Evolutionary conservation across 306 rosid species (phyloP), one percentile per base, ranked within the genome.

Genomic region (Sicyos edulis): DNA sequence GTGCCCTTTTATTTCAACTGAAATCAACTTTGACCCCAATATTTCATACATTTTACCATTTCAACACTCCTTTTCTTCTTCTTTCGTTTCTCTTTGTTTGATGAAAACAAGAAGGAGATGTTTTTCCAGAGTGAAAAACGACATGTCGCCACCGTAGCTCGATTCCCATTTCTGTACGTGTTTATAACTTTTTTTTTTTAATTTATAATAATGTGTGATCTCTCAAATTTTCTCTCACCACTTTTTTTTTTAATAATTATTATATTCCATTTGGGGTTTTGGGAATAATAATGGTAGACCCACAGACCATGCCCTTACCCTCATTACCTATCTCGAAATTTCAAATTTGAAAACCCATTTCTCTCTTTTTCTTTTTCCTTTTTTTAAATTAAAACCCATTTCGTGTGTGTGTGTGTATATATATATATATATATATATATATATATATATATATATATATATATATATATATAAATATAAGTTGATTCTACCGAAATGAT

Each of bases 91-190:
- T 80, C 79, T 77, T 77, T 26, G 81, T 82, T 47, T 47, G 80
- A 79, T 83, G 77, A 55, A 10, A 58, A 0, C 40, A 79, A 83
- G 65, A 80, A 82, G 11, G 11, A 5, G 81, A 84, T 75, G 79
- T 16, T 20, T 4, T 64, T 17, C 79, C 81, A 84, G 58, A 86
- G 97, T 32, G 37, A 32, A 88, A 88, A 93, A 81, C 78, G 97
- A 93, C 92, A 60, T 74, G 82, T 74, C 80, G 89, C 97, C 97
- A 85, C 91, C 92, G 69, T 72, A 50, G 44, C 83, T 75, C 77
- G 54, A 79, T 79, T 82, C 51, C 70, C 24, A 16, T 16, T 34
- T 37, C 51, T 64, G 24, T 17, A 17, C 78, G 76, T 72, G 66
- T 71, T 8, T 70, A 60, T 29, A 24, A 66, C 56, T 73, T 49